phyloP scores from a whole-genome alignment of 768 basidiomycete species.

The Steccherinum ochraceum region DNA sequence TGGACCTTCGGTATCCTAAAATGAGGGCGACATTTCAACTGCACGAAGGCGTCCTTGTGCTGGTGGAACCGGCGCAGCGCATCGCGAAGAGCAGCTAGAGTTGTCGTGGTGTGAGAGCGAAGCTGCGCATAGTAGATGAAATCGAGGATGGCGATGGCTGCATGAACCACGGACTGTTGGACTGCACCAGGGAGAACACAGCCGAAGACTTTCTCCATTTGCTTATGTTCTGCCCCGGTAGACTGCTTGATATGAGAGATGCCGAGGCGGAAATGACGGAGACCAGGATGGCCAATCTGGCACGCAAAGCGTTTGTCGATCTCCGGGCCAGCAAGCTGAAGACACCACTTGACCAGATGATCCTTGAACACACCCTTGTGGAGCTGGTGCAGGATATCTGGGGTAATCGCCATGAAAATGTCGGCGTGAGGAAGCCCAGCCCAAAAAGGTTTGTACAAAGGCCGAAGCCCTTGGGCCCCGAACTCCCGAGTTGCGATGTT shows the following conservation, averaged over 20 bases:
- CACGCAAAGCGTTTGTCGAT: conserved; percentile 29
- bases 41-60: conserved; percentile 18
- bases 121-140: conserved; percentile 15
- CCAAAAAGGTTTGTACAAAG: conserved; percentile 3
- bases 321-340: conserved; percentile 18
- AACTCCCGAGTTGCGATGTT: background rate
- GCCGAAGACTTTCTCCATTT: conserved; percentile 17
- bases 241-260: conserved; percentile 33
- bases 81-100: conserved; percentile 5
- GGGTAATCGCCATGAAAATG: background rate
- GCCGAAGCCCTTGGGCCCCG: background rate
- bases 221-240: conserved; percentile 35
- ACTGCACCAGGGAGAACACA: conserved; percentile 6
- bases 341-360: conserved; percentile 1
- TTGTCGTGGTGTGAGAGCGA: conserved; percentile 6
- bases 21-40: conserved; percentile 9
- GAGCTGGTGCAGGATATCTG: conserved; percentile 5
- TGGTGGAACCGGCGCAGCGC: conserved; percentile 15
- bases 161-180: too few relatives aligned
- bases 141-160: conserved; percentile 11
- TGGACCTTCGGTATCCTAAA: conserved; percentile 26
- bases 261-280: conserved; percentile 35
- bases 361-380: conserved; percentile 8
- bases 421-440: background rate
- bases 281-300: conserved; percentile 22